Evolutionary conservation across 1,284 basidiomycete species (phyloP), one percentile per base, ranked within the genome.

Genomic region (Anthracocystis setariae): DNA sequence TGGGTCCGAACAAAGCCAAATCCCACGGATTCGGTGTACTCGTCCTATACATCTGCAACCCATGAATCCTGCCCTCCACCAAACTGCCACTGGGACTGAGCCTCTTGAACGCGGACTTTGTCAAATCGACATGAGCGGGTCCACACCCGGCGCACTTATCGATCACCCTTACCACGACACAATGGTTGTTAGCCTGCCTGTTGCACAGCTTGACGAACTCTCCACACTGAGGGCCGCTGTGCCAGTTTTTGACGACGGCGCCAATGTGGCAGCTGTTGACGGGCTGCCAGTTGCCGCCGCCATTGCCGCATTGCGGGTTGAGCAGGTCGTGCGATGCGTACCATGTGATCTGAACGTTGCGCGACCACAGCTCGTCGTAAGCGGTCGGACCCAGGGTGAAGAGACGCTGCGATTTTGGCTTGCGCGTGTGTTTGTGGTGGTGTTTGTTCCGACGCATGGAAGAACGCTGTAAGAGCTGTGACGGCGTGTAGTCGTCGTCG

Each of bases 151-250:
- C 77, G 63, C 80, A 82, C 58, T 78, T 58, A 61, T 82, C 78
- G n/a, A 82, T 71, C 21, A 80, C 67, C 38, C 80, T 73, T 2
- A 82, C 78, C 32, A 44, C 20, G 8, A 74, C 59, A 48, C 74
- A 78, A 33, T 61, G 56, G 42, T 72, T 59, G 38, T 67, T n/a
- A 8, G 54, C 50, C 33, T 75, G 48, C 42, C 55, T 47, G 63
- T 80, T 79, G 73, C 79, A 79, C 20, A 78, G 69, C 54, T 80
- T 72, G 35, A 82, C 67, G 43, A 82, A 82, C 45, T 82, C 72
- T 23, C 80, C 80, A 43, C 80, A 82, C 54, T 73, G 49, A 3
- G 77, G 75, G 7, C 77, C 76, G 27, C 56, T 39, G 10, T 54
- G 32, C 74, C 77, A 81, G 24, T 59, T 32, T 29, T 66, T 69